These are phyloP conservation scores for Nitzschia sp. DNA, from an alignment of 108 stramenopile species.

Conservation along the genomic window DNA sequence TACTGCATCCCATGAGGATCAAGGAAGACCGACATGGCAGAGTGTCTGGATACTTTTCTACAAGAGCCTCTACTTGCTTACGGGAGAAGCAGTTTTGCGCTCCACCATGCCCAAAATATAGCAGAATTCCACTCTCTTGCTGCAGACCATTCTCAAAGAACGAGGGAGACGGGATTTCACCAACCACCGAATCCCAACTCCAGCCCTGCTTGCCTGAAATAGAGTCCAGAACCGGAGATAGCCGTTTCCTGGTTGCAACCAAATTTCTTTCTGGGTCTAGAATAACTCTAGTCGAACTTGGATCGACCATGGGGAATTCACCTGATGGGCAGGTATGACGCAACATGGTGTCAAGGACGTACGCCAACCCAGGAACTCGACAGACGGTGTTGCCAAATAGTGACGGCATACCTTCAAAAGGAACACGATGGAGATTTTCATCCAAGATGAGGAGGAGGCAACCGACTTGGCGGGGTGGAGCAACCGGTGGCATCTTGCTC, in stretches of 20 bases:
- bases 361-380: constrained; percentile 83
- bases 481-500: background rate
- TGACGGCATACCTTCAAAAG: constrained; percentile 88
- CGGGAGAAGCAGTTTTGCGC: constrained; percentile 84
- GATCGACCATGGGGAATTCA: constrained; percentile 36
- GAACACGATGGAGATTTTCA: constrained; percentile 91
- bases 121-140: constrained; percentile 65
- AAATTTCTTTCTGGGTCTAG: constrained; percentile 94
- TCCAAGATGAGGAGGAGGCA: constrained; percentile 86
- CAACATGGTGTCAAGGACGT: constrained; percentile 68
- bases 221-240: constrained; percentile 64
- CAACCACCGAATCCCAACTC: constrained; percentile 78
- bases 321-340: constrained; percentile 13
- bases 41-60: constrained; percentile 21
- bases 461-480: background rate
- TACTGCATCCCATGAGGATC: constrained; percentile 97
- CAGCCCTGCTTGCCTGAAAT: constrained; percentile 38
- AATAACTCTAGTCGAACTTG: constrained; percentile 68
- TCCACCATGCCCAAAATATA: constrained; percentile 97
- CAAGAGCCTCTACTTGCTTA: constrained; percentile 59
- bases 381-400: constrained; percentile 71
- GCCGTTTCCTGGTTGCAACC: constrained; percentile 61
- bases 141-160: constrained; percentile 53
- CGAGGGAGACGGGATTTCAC: constrained; percentile 57
- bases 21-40: constrained; percentile 42